Percentiles rank a stretch among this genome's conserved stretches.
These are phyloP conservation scores for Dichomitus squalens DNA, from an alignment of 1,284 basidiomycete genomes.

Conservation along the genomic window DNA sequence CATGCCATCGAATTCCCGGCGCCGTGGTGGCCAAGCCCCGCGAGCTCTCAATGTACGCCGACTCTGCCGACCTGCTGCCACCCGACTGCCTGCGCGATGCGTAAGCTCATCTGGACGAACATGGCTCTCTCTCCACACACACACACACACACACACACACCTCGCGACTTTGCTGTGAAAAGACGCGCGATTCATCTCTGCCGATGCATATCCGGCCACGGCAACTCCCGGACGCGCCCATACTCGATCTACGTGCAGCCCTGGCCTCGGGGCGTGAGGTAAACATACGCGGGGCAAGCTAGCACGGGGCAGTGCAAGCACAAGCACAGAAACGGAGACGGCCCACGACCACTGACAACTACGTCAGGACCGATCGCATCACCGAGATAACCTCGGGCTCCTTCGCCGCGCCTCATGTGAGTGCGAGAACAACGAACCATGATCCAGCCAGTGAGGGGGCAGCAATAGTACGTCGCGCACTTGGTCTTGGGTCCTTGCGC, in stretches of 20 bases:
- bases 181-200: neutral
- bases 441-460: neutral
- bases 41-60: neutral
- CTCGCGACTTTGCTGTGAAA: neutral
- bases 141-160: neutral
- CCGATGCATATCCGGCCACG: neutral
- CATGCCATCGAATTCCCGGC: slow-evolving; percentile 1
- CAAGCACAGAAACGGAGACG: neutral
- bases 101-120: neutral
- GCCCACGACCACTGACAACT: neutral
- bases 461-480: neutral
- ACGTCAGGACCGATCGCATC: slow-evolving; percentile 1
- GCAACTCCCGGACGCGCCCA: neutral
- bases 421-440: slow-evolving; percentile 3
- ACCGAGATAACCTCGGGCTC: neutral
- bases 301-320: neutral
- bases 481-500: neutral
- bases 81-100: neutral
- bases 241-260: neutral
- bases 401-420: slow-evolving; percentile 2
- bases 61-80: neutral
- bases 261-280: neutral
- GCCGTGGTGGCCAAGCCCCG: neutral
- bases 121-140: neutral
- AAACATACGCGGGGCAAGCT: neutral